Evolutionary conservation across 2,329 filamentous ascomycete genomes (phyloP).

Genomic region (Alternaria burnsii): DNA sequence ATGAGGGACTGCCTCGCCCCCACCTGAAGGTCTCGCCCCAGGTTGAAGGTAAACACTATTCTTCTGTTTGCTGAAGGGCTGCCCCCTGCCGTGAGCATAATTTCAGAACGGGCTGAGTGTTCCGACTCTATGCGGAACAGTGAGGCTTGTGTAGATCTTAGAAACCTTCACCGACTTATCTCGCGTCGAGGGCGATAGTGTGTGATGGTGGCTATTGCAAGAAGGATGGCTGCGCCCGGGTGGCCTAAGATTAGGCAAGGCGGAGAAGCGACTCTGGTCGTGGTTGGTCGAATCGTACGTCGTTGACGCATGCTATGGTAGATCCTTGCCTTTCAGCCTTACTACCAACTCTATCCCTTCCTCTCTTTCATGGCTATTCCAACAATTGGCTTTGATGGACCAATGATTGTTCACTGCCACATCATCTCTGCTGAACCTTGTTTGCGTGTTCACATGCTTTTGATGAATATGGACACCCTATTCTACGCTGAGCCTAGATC

Average conservation of each 20-base stretch:
- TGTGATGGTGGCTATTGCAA: neutral
- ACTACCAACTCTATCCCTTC: too few relatives aligned
- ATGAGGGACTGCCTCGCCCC: too few relatives aligned
- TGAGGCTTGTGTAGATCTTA: neutral
- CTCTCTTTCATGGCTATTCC: neutral
- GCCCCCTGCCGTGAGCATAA: neutral
- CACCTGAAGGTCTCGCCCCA: neutral
- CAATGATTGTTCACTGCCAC: neutral
- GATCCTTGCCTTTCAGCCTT: neutral
- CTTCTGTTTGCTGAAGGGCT: neutral
- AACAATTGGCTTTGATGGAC: neutral
- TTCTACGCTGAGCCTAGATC: neutral
- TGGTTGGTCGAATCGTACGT: neutral
- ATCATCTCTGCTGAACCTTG: neutral
- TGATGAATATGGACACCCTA: neutral
- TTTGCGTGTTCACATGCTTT: neutral
- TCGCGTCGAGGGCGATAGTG: neutral
- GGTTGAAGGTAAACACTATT: neutral
- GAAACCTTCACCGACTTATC: neutral
- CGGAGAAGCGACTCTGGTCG: neutral
- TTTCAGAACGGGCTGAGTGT: neutral
- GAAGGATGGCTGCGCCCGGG: slow-evolving; percentile 1
- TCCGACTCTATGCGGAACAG: neutral
- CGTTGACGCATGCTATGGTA: neutral
- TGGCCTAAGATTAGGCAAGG: neutral